phyloP scores from a whole-genome alignment of 352 stramenopile species.

The Phytophthora multivora region DNA sequence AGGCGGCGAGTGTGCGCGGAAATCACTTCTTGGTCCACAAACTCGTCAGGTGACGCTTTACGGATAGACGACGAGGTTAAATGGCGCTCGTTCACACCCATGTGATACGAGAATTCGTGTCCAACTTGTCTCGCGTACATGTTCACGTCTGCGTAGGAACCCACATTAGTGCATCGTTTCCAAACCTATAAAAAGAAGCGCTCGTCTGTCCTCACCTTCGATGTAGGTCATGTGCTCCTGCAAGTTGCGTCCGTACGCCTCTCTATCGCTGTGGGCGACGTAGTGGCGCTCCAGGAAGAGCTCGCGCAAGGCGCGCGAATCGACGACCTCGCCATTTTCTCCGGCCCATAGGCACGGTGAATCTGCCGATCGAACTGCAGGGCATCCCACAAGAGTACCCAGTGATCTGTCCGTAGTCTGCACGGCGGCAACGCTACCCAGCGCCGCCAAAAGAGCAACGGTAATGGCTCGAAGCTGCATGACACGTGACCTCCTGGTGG shows the following conservation, averaged over 20 bases:
- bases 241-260: constrained; percentile 49
- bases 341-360: constrained; percentile 62
- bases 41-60: constrained; percentile 45
- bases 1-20: constrained; percentile 34
- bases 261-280: constrained; percentile 29
- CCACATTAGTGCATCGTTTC: constrained; percentile 2
- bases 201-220: constrained; percentile 50
- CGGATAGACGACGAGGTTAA: constrained; percentile 43
- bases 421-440: background rate
- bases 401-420: constrained; percentile 38
- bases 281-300: constrained; percentile 47
- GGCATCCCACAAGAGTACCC: constrained; percentile 60
- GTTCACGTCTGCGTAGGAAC: constrained; percentile 54
- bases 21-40: constrained; percentile 67
- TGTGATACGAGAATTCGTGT: constrained; percentile 68
- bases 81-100: constrained; percentile 75
- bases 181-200: background rate
- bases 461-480: constrained; percentile 22
- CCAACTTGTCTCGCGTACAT: constrained; percentile 59
- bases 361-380: constrained; percentile 22
- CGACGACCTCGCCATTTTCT: constrained; percentile 46
- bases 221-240: constrained; percentile 78
- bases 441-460: constrained; percentile 6
- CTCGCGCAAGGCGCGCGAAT: constrained; percentile 45
- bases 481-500: background rate